Base-by-base conservation (phyloP, 495 filamentous ascomycete species). In the Achaetomiella virescens region DNA sequence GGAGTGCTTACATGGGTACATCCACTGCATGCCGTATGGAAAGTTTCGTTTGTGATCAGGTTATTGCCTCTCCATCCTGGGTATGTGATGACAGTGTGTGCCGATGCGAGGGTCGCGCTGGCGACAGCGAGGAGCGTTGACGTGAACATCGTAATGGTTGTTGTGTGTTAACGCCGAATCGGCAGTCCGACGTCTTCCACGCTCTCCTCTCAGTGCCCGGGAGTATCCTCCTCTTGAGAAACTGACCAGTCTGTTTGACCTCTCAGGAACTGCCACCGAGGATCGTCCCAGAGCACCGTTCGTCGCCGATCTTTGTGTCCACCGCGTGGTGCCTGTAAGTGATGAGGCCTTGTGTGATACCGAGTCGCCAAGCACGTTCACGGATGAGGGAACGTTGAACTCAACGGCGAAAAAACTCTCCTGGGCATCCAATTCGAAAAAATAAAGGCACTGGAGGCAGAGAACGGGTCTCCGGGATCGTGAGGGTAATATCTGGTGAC, bases 11-110 rank as follows among this genome's bases (percentile, higher is more conserved):
- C 93, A 99, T 72, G 95, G 93, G 78, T 97, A 99, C 70, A 86
- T 84, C 92, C 93, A 97, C 75, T 96, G 88, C 89, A 96, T 92
- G 72, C 95, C 93, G 63, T 89, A 96, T 3, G 91, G 91, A 81
- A 95, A 6, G 81, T 81, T 6, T 81, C 81, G 70, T 89, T 95
- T 43, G 85, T 87, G 61, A 85, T 78, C 38, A 97, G 80, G 68
- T 95, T 97, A 75, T 99, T 86, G 61, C 91, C 93, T 82, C 93
- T 80, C 84, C 89, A 95, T 62, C 88, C 89, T 1, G 95, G 95
- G 65, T 97, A 99, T 57, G 86, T 85, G 72, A 97, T 88, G 66
- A 96, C 77, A 14, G 83, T 93, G 69, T 99, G 93, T 42, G 93
- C 87, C 18, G 83, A 75, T 29, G 78, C 82, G 61, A 86, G 63